Conservation (phyloP, 495 filamentous ascomycete genomes). For the Tuber microsphaerosporum region DNA sequence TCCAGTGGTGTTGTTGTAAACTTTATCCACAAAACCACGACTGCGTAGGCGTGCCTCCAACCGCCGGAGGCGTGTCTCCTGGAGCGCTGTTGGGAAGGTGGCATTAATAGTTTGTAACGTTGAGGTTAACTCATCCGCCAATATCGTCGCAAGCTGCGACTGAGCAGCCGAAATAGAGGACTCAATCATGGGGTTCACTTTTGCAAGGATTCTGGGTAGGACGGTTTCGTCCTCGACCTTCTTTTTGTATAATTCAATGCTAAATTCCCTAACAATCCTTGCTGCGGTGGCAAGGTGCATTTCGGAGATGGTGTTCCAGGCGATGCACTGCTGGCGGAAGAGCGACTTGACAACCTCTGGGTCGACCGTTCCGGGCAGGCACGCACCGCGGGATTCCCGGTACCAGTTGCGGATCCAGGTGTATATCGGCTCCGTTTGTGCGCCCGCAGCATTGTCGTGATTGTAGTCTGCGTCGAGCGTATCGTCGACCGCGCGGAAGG, state of each 20-base stretch:
- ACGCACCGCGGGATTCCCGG: slow-evolving; percentile 42
- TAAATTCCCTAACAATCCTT: slow-evolving; percentile 14
- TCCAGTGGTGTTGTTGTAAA: neutral
- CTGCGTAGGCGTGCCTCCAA: slow-evolving; percentile 16
- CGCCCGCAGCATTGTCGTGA: neutral
- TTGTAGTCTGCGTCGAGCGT: slow-evolving; percentile 7
- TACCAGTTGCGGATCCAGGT: slow-evolving; percentile 43
- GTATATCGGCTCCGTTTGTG: slow-evolving; percentile 26
- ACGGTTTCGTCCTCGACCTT: slow-evolving; percentile 15
- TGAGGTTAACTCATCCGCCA: slow-evolving; percentile 42
- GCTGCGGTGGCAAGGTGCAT: slow-evolving; percentile 28
- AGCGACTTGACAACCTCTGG: slow-evolving; percentile 41
- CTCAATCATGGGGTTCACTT: slow-evolving; percentile 20
- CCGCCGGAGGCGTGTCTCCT: slow-evolving; percentile 24
- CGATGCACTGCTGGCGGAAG: slow-evolving; percentile 42
- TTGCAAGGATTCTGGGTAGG: slow-evolving; percentile 15
- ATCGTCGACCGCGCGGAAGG: slow-evolving; percentile 26
- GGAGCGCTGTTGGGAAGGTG: slow-evolving; percentile 42
- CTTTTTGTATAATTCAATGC: slow-evolving; percentile 8
- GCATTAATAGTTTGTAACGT: slow-evolving; percentile 44
- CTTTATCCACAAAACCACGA: neutral
- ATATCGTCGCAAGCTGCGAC: slow-evolving; percentile 29
- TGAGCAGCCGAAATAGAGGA: slow-evolving; percentile 19
- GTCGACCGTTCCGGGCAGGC: slow-evolving; percentile 45
- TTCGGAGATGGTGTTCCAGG: slow-evolving; percentile 42